Evolutionary conservation across 371 early-diverging fungal genomes (phyloP).

Genomic region (Mortierella sp.): DNA sequence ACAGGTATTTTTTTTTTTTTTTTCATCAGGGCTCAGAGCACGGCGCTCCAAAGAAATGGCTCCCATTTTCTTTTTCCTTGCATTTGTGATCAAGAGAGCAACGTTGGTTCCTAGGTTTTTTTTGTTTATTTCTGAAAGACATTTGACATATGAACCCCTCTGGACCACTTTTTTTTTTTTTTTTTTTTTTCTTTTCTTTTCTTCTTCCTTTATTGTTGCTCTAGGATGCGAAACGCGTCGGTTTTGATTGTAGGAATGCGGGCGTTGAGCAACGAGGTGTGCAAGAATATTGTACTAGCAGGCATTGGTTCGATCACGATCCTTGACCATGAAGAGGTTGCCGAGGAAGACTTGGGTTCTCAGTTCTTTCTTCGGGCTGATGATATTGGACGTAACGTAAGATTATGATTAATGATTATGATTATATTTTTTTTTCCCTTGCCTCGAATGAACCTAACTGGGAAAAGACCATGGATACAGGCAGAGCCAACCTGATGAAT

Average conservation of each 20-base stretch:
- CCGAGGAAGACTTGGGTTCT: slow-evolving; percentile 74
- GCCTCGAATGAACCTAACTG: too few species aligned
- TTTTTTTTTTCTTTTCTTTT: not conserved
- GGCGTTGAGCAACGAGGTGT: slow-evolving; percentile 80
- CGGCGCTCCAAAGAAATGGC: not conserved
- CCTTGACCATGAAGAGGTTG: slow-evolving; percentile 68
- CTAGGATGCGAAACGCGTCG: slow-evolving; percentile 79
- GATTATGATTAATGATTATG: too few species aligned
- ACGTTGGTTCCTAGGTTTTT: too few species aligned
- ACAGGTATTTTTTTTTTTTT: slow-evolving; percentile 60
- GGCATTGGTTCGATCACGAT: slow-evolving; percentile 86
- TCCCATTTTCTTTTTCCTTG: too few species aligned
- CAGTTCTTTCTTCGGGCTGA: slow-evolving; percentile 76
- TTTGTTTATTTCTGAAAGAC: too few species aligned
- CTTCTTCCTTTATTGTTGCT: not conserved
- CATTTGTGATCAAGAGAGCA: too few species aligned
- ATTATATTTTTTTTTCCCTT: too few species aligned
- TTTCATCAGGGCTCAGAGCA: too few species aligned
- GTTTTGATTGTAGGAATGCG: slow-evolving; percentile 77
- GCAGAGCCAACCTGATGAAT: too few species aligned
- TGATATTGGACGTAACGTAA: slow-evolving; percentile 78
- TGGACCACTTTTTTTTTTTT: not conserved
- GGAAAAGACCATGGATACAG: too few species aligned
- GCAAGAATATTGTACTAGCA: slow-evolving; percentile 92
- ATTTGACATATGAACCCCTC: not conserved